Conservation (phyloP, 2,329 filamentous ascomycete genomes). For the Cyphellophora europaea region DNA sequence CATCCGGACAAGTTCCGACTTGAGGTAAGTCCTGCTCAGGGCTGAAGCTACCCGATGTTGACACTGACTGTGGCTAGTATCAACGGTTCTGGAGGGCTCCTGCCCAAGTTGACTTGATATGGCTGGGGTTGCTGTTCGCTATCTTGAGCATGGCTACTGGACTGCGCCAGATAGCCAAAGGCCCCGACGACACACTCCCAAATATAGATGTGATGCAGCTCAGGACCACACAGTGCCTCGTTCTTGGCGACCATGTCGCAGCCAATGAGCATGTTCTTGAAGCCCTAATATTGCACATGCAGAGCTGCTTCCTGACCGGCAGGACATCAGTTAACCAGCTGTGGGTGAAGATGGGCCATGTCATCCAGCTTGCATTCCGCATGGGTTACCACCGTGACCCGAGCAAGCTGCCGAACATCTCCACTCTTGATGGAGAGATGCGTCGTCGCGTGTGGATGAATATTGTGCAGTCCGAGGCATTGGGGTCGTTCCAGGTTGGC, state of each 20-base stretch:
- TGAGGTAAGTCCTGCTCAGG: no score
- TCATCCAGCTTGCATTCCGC: conserved; percentile 42
- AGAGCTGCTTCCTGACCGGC: not conserved
- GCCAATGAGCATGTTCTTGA: not conserved
- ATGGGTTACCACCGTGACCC: conserved; percentile 52
- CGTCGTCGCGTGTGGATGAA: conserved; percentile 30
- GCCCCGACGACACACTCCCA: not conserved
- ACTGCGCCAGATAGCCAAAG: not conserved
- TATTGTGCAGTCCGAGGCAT: not conserved
- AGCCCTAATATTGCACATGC: not conserved
- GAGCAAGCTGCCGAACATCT: conserved; percentile 24
- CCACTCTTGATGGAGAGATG: conserved; percentile 48
- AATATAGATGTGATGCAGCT: not conserved
- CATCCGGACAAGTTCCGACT: no score
- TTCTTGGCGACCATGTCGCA: not conserved
- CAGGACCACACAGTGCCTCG: not conserved
- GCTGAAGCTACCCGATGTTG: no score
- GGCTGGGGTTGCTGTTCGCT: not conserved
- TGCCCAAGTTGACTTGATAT: not conserved
- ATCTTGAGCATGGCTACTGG: not conserved
- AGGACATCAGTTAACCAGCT: not conserved
- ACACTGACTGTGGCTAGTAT: no score
- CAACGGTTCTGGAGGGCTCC: not conserved
- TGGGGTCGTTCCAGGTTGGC: not conserved
- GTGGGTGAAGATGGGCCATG: not conserved